Conservation (phyloP, 495 filamentous ascomycete genomes). For the Penicillium coffeae region DNA sequence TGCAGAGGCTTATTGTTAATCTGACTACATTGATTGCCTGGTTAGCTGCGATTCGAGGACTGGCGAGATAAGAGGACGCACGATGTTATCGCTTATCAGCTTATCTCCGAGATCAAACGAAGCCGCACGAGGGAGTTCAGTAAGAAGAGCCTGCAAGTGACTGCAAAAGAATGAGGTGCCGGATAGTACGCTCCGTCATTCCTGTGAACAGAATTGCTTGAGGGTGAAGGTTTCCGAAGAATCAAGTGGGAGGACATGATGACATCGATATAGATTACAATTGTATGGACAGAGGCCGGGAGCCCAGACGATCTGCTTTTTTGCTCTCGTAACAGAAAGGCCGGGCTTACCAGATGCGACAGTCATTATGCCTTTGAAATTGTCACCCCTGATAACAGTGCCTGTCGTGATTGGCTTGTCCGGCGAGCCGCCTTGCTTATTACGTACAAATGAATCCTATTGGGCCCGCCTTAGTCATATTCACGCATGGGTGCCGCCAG, state of each 20-base stretch:
- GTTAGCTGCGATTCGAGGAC: neutral
- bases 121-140: slow-evolving; percentile 1
- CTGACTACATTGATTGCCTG: neutral
- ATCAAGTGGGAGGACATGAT: slow-evolving; percentile 11
- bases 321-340: slow-evolving; percentile 27
- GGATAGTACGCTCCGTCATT: slow-evolving; percentile 33
- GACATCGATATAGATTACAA: slow-evolving; percentile 13
- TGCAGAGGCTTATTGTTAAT: neutral
- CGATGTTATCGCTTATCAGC: slow-evolving; percentile 23
- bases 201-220: slow-evolving; percentile 3
- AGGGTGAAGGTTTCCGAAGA: too few relatives aligned
- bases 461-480: neutral
- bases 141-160: slow-evolving; percentile 18
- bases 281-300: slow-evolving; percentile 5
- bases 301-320: slow-evolving; percentile 24
- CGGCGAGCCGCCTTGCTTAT: slow-evolving; percentile 13
- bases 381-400: slow-evolving; percentile 27
- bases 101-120: slow-evolving; percentile 20
- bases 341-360: neutral
- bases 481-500: too few relatives aligned
- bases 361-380: slow-evolving; percentile 20
- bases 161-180: slow-evolving; percentile 30
- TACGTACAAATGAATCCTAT: slow-evolving; percentile 21
- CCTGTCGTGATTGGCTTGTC: slow-evolving; percentile 15
- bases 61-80: neutral